Percentiles rank a stretch among this genome's conserved stretches.
These are phyloP conservation scores for Mytilinidion resinicola DNA, from an alignment of 495 filamentous ascomycete genomes.

Conservation along the genomic window DNA sequence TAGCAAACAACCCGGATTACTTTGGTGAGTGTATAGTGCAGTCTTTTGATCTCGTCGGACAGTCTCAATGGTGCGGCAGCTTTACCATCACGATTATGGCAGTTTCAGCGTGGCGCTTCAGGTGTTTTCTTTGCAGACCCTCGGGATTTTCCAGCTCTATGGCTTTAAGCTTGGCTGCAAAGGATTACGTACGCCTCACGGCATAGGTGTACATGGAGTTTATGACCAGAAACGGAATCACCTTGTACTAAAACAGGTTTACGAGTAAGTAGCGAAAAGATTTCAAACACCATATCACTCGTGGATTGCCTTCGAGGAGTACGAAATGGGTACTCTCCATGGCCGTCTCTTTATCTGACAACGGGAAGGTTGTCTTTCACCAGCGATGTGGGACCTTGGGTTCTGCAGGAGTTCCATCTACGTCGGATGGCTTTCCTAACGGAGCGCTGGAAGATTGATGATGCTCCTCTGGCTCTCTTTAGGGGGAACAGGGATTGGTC, in stretches of 20 bases:
- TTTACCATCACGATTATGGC: background rate
- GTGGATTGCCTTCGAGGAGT: no score
- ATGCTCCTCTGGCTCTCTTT: conserved; percentile 29
- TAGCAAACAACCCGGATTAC: background rate
- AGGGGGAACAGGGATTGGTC: conserved; percentile 18
- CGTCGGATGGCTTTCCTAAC: conserved; percentile 54
- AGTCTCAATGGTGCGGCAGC: no score
- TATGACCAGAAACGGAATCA: background rate
- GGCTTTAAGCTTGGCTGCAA: background rate
- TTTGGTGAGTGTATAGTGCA: conserved; percentile 1
- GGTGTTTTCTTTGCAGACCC: background rate
- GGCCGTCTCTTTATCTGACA: background rate
- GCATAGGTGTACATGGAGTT: background rate
- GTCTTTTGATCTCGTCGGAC: background rate
- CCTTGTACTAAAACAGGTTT: background rate
- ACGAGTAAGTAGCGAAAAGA: background rate
- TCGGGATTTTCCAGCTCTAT: background rate
- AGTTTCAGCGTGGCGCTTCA: background rate
- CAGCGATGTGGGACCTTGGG: conserved; percentile 65
- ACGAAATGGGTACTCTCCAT: background rate
- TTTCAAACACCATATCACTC: background rate
- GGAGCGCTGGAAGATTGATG: conserved; percentile 69
- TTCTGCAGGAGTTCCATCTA: conserved; percentile 54
- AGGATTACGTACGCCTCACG: background rate
- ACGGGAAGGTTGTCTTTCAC: conserved; percentile 22